phyloP scores from a whole-genome alignment of 208 protist genomes.

The Sergeia podlipaevii region DNA sequence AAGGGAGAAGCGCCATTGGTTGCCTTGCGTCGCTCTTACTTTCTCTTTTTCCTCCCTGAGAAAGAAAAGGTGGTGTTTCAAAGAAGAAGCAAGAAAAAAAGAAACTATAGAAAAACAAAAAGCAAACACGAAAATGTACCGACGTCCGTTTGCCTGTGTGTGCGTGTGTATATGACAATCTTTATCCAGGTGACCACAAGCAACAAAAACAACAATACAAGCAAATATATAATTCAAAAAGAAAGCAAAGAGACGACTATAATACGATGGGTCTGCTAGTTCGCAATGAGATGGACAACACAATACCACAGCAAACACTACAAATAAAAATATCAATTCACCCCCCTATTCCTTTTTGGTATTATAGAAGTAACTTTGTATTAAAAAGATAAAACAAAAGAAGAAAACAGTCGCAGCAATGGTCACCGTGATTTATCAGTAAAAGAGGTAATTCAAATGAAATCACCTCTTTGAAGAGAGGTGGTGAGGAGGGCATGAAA shows the following conservation, averaged over 20 bases:
- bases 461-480: no score
- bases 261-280: no score
- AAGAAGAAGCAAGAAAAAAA: conserved; percentile 9
- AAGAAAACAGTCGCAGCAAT: no score
- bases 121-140: not conserved
- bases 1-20: conserved; percentile 56
- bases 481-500: no score
- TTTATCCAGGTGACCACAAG: not conserved
- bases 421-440: no score
- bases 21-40: conserved; percentile 4
- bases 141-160: conserved; percentile 6
- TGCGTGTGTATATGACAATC: conserved; percentile 15
- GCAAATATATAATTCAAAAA: conserved; percentile 9
- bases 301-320: no score
- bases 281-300: no score
- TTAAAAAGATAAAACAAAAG: no score
- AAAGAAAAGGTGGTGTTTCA: not conserved
- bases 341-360: no score
- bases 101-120: conserved; percentile 9
- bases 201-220: not conserved
- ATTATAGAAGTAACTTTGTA: no score
- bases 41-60: not conserved
- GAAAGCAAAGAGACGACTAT: not conserved
- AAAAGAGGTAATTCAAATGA: no score
- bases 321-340: no score